Conservation (phyloP, 2,329 filamentous ascomycete species). For the Aureobasidium sp. region DNA sequence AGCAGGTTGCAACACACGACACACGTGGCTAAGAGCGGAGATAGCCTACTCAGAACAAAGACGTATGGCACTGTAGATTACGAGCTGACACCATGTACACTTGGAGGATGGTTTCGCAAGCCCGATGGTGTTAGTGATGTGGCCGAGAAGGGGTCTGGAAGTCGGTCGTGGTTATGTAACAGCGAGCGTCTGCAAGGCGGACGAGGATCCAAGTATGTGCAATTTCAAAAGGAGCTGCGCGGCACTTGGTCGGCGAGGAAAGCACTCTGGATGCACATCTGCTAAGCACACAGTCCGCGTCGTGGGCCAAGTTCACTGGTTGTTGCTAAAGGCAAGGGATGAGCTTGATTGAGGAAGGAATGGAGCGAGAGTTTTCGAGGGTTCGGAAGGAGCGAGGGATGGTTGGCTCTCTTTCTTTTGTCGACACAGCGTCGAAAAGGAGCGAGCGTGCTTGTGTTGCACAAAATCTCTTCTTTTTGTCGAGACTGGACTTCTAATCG, state of each 20-base stretch:
- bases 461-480: slow-evolving; percentile 1
- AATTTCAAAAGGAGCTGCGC: slow-evolving; percentile 15
- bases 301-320: slow-evolving; percentile 9
- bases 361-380: background rate
- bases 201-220: slow-evolving; percentile 14
- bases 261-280: slow-evolving; percentile 2
- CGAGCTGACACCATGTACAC: slow-evolving; percentile 6
- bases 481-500: background rate
- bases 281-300: slow-evolving; percentile 1
- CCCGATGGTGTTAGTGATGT: background rate
- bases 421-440: too few relatives aligned
- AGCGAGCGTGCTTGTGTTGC: background rate
- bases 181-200: slow-evolving; percentile 15
- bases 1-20: background rate
- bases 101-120: background rate
- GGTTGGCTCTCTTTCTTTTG: background rate
- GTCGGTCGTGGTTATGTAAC: slow-evolving; percentile 14
- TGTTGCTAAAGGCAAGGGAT: slow-evolving; percentile 7
- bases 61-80: background rate
- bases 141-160: background rate
- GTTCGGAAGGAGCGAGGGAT: background rate
- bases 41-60: background rate
- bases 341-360: slow-evolving; percentile 5
- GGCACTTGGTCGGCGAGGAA: slow-evolving; percentile 16
- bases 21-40: background rate